Base-by-base conservation (phyloP, 2,329 filamentous ascomycete species). In the Ploettnerulaceae sp. region DNA sequence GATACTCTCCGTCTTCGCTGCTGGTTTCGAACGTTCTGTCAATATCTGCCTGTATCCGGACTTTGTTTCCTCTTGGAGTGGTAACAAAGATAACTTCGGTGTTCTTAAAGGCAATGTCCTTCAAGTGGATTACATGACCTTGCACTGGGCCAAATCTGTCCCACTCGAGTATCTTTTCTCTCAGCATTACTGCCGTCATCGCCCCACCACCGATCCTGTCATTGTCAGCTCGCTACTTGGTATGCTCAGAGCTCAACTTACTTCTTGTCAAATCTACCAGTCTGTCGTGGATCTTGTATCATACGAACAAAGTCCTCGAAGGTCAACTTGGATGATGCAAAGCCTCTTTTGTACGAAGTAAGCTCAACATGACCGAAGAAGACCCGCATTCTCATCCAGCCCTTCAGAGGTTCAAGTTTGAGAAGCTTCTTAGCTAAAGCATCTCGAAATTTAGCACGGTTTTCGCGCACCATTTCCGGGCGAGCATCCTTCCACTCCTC, bases 301-400 rank as follows among this genome's bases (percentile, higher is more conserved):
- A 64, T 59, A 4, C 51, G 43, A n/a, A 32, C 26, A 20, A 65
- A 63, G 2, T 53, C 40, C 12, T 52, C 29, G 25, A 57, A 60
- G 5, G 39, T 22, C 22, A 50, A 53, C 8, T 53, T 25, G 12
- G 31, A 33, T 8, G 31, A 12, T 33, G 31, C 31, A 14, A 33
- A 33, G 5, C 26, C 34, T 7, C 52, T 33, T 12, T 17, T 15
- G 29, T 63, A 59, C 3, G 40, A 46, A 14, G 46, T 47, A 1
- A 65, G 40, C 22, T 52, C 41, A 7, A 60, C 25, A 31, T 59
- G 52, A 12, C 62, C 63, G 44, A 64, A 63, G 24, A 61, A 53
- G 6, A 64, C 51, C 15, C 63, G 54, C 59, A 65, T 61, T 25
- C 54, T 51, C 60, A 64, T 62, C 52, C 56, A 55, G 20, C 47